Conservation (phyloP, 371 early-diverging fungal species). For the Umbelopsis sp. region DNA sequence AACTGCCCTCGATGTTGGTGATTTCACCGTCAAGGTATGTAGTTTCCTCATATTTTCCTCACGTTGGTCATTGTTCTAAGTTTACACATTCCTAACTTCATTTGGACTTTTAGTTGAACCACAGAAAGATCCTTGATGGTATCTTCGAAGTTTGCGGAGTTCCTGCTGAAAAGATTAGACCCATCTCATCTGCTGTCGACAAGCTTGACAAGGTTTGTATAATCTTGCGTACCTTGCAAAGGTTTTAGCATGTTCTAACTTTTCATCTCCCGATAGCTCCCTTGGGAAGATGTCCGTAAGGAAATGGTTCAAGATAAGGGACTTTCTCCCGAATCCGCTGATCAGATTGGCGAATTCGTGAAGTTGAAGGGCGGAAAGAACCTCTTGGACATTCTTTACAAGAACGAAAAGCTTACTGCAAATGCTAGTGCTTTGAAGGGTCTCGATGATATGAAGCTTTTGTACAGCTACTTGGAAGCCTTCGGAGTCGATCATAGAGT, state of each 20-base stretch:
- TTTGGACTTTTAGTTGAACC: constrained; percentile 73
- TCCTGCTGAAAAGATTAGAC: constrained; percentile 79
- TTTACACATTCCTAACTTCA: neutral
- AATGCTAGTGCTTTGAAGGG: constrained; percentile 83
- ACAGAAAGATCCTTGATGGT: constrained; percentile 96
- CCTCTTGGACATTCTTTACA: constrained; percentile 69
- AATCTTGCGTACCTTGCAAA: neutral
- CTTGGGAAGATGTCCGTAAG: constrained; percentile 94
- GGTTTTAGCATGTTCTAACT: neutral
- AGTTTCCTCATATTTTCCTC: neutral
- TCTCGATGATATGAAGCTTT: constrained; percentile 84
- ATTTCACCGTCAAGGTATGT: constrained; percentile 80
- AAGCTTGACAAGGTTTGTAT: constrained; percentile 90
- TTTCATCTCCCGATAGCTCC: constrained; percentile 41
- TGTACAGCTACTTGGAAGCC: constrained; percentile 89
- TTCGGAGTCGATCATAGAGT: constrained; percentile 74
- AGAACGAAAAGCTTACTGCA: constrained; percentile 64
- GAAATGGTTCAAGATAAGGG: constrained; percentile 96
- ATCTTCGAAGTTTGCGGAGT: constrained; percentile 97
- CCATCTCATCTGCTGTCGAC: constrained; percentile 98
- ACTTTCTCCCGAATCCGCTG: constrained; percentile 77
- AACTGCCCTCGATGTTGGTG: constrained; percentile 76
- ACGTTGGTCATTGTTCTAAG: neutral
- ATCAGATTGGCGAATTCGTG: constrained; percentile 91
- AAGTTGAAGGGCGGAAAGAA: constrained; percentile 83